Base-by-base conservation (phyloP, 2,329 filamentous ascomycete genomes). In the Penicillium sp. region DNA sequence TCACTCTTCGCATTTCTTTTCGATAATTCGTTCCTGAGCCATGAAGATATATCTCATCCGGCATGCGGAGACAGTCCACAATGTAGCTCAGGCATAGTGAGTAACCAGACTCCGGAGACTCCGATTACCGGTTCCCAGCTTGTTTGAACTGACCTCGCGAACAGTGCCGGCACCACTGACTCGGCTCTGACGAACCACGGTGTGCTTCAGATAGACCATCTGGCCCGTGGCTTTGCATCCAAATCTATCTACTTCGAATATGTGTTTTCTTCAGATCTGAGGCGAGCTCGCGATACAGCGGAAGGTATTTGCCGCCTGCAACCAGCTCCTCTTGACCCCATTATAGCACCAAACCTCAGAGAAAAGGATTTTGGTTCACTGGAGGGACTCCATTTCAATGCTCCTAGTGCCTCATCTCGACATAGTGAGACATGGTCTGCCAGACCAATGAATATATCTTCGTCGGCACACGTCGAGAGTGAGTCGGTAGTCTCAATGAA, bases 51-150 rank as follows among this genome's bases (percentile, higher is more conserved):
- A 89, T 57, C 76, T 95, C 55, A 80, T 94, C 57, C 83, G 89
- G 41, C 89, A 95, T 73, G 89, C 84, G 59, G 89, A 95, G 70
- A 91, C 87, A 11, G 86, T 94, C 50, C 86, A 95, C 68, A 95
- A 95, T 64, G 84, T 93, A 43, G 84, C 84, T 27, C 78, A 82
- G 39, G 68, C 87, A 44, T 90, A 86, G 84, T 87, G 73, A 57
- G 77, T 44, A 11, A 8, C 30, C 26, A n/a, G n/a, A n/a, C n/a
- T n/a, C n/a, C n/a, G n/a, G n/a, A n/a, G n/a, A n/a, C n/a, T n/a
- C n/a, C n/a, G n/a, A n/a, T n/a, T n/a, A n/a, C n/a, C n/a, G n/a
- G n/a, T n/a, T n/a, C n/a, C n/a, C n/a, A n/a, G n/a, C n/a, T n/a
- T n/a, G n/a, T n/a, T n/a, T 9, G 13, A 45, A 39, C 40, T 51